Evolutionary conservation across 768 basidiomycete species (phyloP), one percentile per base, ranked within the genome.

Genomic region (Hygrocybe coccinea): DNA sequence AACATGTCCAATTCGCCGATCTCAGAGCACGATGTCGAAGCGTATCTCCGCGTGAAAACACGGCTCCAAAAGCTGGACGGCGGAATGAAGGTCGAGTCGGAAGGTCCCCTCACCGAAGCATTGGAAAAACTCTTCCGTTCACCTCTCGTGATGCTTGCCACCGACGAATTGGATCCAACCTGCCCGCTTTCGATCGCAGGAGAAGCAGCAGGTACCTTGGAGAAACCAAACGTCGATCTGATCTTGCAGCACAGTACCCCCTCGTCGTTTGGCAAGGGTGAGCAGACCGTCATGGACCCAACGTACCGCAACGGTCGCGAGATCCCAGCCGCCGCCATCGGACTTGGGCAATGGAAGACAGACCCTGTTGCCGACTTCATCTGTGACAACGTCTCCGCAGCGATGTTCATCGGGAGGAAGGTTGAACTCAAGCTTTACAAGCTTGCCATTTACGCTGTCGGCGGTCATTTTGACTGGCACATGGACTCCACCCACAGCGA

Each of bases 381-480:
- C 12, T 15, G 24, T 3, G 15, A 24, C 21, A 24, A 48, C 17
- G 22, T 55, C 15, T n/a, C 38, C 14, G 21, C 21, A n/a, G 25
- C 45, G 5, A 43, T 50, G 55, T 56, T 56, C 48, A 11, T 50
- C 15, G 47, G 53, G 34, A 54, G 53, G 46, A 41, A 25, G 2
- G 25, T 56, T 56, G 5, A 21, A 3, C 19, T 59, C 22, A 29
- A 57, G 21, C 49, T 64, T 11, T 59, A 62, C 39, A 63, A 63
- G 50, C 50, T 62, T 6, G 62, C 61, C 21, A 34, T 64, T 6
- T 64, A 64, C 50, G 43, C 48, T 22, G 38, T 34, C 1, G 62
- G 60, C 9, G 62, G 62, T 15, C 62, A 63, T 57, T 63, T 63
- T 48, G 60, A 63, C 35, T 63, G 62, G 62, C 62, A 61, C 47